These are phyloP conservation scores for Beta lomatogona DNA, from an alignment of 179 eudicot species.

Conservation along the genomic window DNA sequence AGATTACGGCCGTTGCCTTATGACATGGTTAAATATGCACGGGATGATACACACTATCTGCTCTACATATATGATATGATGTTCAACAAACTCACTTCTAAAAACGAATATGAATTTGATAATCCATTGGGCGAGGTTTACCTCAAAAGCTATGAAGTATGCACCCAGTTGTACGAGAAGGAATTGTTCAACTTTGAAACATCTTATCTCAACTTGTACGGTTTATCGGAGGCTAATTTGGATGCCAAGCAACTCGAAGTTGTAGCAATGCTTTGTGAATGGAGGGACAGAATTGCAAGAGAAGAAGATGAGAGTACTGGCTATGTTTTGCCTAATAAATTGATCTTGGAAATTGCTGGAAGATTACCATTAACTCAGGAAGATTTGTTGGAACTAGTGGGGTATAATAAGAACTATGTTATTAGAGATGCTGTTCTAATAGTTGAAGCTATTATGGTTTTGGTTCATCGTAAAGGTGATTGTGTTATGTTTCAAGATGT, in stretches of 20 bases:
- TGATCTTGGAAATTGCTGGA: neutral
- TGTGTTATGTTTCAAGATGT: neutral
- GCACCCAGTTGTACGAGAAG: neutral
- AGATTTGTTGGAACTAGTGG: neutral
- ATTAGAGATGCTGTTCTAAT: neutral
- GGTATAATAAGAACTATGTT: neutral
- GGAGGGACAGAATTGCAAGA: slow-evolving; percentile 12
- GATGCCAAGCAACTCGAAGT: neutral
- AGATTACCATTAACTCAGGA: neutral
- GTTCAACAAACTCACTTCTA: neutral
- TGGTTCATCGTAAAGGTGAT: neutral
- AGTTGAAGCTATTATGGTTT: neutral
- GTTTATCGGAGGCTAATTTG: neutral
- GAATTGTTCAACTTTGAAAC: neutral
- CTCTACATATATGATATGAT: slow-evolving; percentile 1
- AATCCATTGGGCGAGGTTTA: neutral
- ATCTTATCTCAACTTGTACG: neutral
- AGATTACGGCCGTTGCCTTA: slow-evolving; percentile 7
- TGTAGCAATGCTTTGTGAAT: neutral
- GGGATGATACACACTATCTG: slow-evolving; percentile 14
- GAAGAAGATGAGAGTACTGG: slow-evolving; percentile 8
- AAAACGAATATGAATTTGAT: neutral
- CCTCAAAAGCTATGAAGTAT: neutral
- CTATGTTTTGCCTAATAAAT: slow-evolving; percentile 5
- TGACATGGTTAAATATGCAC: neutral